phyloP scores from a whole-genome alignment of 495 filamentous ascomycete genomes.

The Collariella sp. region DNA sequence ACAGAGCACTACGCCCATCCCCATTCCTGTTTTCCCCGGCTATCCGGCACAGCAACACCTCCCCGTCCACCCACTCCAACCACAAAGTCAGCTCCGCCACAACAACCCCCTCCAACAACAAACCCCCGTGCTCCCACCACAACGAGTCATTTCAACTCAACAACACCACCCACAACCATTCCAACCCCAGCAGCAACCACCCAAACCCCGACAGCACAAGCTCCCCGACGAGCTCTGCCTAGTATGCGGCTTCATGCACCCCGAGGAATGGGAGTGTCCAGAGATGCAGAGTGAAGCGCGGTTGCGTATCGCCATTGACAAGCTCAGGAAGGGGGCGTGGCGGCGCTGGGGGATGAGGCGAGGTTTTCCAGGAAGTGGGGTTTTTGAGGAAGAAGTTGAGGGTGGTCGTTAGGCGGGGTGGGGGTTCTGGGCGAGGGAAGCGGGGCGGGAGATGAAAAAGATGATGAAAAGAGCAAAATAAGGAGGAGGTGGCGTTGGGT shows the following conservation, averaged over 20 bases:
- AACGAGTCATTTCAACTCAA: too few species aligned
- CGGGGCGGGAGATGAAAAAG: background rate
- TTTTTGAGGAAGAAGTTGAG: constrained; percentile 12
- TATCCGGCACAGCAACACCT: background rate
- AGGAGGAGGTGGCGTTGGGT: too few species aligned
- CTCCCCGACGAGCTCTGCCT: constrained; percentile 18
- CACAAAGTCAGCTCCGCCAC: background rate
- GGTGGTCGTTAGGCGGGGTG: background rate
- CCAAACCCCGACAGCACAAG: background rate
- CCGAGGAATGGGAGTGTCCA: constrained; percentile 21
- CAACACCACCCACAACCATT: background rate
- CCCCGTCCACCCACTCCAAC: background rate
- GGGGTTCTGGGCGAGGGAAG: background rate
- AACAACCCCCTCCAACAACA: background rate
- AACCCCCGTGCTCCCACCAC: background rate
- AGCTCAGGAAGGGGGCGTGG: constrained; percentile 1
- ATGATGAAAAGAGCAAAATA: too few species aligned
- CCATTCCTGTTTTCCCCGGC: background rate
- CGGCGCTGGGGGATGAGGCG: background rate
- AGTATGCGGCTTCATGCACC: constrained; percentile 27
- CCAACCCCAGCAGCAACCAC: background rate
- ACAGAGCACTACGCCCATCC: background rate
- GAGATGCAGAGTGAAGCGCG: constrained; percentile 25
- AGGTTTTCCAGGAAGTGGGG: background rate
- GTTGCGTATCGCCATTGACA: constrained; percentile 22